These are phyloP conservation scores for Tulasnella sp. DNA, from an alignment of 768 basidiomycete species.

Conservation along the genomic window DNA sequence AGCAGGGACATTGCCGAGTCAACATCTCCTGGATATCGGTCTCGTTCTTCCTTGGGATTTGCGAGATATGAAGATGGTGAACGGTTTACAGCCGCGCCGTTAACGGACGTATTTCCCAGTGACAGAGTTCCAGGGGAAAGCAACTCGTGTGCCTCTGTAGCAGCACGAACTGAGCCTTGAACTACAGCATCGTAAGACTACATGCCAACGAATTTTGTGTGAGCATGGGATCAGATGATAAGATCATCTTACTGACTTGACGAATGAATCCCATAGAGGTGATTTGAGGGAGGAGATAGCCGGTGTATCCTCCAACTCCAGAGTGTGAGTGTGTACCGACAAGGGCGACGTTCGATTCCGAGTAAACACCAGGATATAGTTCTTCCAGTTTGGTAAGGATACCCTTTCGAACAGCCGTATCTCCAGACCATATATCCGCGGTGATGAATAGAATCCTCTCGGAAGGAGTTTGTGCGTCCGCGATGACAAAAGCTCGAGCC, in stretches of 20 bases:
- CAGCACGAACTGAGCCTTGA: slow-evolving; percentile 41
- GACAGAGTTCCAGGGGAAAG: slow-evolving; percentile 49
- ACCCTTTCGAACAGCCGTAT: slow-evolving; percentile 59
- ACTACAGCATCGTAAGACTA: slow-evolving; percentile 65
- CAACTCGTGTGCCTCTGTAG: slow-evolving; percentile 52
- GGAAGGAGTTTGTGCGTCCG: slow-evolving; percentile 42
- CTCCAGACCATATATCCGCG: slow-evolving; percentile 77
- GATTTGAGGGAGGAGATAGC: slow-evolving; percentile 66
- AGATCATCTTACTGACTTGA: background rate
- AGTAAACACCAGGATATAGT: slow-evolving; percentile 53
- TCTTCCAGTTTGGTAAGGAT: slow-evolving; percentile 48
- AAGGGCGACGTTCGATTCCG: slow-evolving; percentile 59
- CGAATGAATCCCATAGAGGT: slow-evolving; percentile 64
- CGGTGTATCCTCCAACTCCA: slow-evolving; percentile 68
- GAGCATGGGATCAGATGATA: background rate
- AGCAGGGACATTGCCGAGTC: slow-evolving; percentile 65
- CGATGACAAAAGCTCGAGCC: slow-evolving; percentile 65
- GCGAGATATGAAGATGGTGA: slow-evolving; percentile 66
- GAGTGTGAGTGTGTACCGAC: slow-evolving; percentile 62
- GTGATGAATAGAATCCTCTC: slow-evolving; percentile 67
- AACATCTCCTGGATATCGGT: slow-evolving; percentile 53
- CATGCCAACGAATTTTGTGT: background rate
- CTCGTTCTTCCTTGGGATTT: slow-evolving; percentile 61
- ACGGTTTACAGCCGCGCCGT: slow-evolving; percentile 61
- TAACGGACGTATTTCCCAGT: slow-evolving; percentile 49